Evolutionary conservation across 2,329 filamentous ascomycete species (phyloP).

Genomic region (Polychaeton citri): DNA sequence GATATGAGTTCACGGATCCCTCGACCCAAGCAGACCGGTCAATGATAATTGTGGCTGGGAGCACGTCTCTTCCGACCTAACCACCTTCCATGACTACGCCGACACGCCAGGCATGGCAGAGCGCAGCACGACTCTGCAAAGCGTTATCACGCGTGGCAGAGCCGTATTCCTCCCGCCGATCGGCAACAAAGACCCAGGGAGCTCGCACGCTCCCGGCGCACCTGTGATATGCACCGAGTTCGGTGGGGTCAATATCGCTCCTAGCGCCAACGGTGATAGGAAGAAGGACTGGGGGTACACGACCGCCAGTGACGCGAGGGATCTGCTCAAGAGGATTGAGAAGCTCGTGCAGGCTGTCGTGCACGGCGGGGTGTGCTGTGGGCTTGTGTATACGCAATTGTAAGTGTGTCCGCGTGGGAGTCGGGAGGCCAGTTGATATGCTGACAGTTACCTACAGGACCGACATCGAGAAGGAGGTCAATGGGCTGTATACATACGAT

Average conservation of each 20-base stretch:
- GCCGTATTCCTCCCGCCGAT: conserved; percentile 42
- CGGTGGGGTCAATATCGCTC: conserved; percentile 53
- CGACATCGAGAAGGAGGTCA: conserved; percentile 54
- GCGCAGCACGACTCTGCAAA: conserved; percentile 40
- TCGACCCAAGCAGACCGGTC: conserved; percentile 50
- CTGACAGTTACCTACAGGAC: conserved; percentile 10
- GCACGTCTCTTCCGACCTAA: conserved; percentile 50
- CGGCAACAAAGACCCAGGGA: conserved; percentile 30
- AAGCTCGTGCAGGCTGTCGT: conserved; percentile 46
- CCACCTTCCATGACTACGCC: conserved; percentile 56
- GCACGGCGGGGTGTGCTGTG: conserved; percentile 43
- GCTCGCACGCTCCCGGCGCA: conserved; percentile 39
- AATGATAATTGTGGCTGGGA: conserved; percentile 65
- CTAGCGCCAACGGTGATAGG: conserved; percentile 23
- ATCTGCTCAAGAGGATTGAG: conserved; percentile 46
- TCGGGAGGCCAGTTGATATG: not conserved
- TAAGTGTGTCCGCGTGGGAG: not conserved
- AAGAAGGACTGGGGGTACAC: conserved; percentile 54
- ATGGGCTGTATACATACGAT: conserved; percentile 52
- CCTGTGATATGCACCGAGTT: conserved; percentile 56
- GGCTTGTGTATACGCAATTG: conserved; percentile 54
- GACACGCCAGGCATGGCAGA: conserved; percentile 43
- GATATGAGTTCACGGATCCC: conserved; percentile 20
- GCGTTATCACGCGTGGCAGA: conserved; percentile 43
- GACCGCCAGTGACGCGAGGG: conserved; percentile 46